Evolutionary conservation across 352 stramenopile species (phyloP).

Genomic region (Globisporangium paroecandrum): DNA sequence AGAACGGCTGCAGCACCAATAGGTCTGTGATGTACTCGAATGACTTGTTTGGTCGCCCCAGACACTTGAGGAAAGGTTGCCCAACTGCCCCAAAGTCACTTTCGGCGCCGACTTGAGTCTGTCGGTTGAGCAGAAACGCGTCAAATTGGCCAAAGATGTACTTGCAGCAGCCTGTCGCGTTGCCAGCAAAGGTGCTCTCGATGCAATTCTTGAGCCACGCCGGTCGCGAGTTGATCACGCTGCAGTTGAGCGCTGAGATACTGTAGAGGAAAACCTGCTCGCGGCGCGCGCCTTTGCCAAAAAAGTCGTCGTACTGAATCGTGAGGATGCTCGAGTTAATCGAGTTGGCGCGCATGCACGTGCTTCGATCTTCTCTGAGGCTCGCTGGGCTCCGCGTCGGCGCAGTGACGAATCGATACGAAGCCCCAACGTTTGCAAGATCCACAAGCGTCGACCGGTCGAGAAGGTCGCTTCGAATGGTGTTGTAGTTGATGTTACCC

Average conservation of each 20-base stretch:
- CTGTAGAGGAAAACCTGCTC: slow-evolving; percentile 34
- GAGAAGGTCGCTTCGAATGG: slow-evolving; percentile 19
- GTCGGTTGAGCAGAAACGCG: slow-evolving; percentile 22
- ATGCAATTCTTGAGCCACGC: slow-evolving; percentile 34
- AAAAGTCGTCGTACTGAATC: slow-evolving; percentile 44
- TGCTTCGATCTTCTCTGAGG: slow-evolving; percentile 34
- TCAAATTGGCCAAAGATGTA: slow-evolving; percentile 54
- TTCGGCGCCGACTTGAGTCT: slow-evolving; percentile 30
- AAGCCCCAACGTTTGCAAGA: slow-evolving; percentile 4
- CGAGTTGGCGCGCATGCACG: slow-evolving; percentile 37
- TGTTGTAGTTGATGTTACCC: slow-evolving; percentile 28
- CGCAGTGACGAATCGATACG: slow-evolving; percentile 20
- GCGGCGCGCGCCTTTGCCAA: slow-evolving; percentile 30
- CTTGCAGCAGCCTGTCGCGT: slow-evolving; percentile 30
- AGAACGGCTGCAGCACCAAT: slow-evolving; percentile 48
- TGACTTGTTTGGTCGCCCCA: slow-evolving; percentile 23
- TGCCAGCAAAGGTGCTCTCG: slow-evolving; percentile 8
- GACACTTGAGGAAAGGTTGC: slow-evolving; percentile 43
- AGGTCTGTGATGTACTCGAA: slow-evolving; percentile 63
- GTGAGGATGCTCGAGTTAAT: slow-evolving; percentile 32
- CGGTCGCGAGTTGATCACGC: slow-evolving; percentile 30
- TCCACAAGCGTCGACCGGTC: slow-evolving; percentile 13
- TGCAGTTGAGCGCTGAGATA: slow-evolving; percentile 39
- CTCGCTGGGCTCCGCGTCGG: slow-evolving; percentile 29
- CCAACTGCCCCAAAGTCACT: slow-evolving; percentile 38